Base-by-base conservation (phyloP, 768 basidiomycete species). In the Sporobolomyces roseus region DNA sequence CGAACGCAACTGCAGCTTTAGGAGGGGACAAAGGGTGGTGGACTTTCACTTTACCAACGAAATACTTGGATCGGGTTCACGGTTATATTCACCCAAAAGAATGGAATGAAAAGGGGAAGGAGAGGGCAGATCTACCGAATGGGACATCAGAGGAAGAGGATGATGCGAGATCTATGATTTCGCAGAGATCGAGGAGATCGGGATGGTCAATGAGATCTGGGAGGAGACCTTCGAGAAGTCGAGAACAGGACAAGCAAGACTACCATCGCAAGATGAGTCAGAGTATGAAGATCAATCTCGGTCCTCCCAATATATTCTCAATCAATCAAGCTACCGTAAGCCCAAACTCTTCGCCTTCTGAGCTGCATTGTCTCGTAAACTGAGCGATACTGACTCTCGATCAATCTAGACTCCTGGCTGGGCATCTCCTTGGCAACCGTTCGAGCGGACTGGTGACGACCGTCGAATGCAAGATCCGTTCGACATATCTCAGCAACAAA, bases 361-460 rank as follows among this genome's bases (percentile, higher is more conserved):
- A 41, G 10, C 38, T 41, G 10, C 10, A 41, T 9, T 9, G 38
- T 9, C 17, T 41, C 38, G 38, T 9, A 17, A 9, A 9, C 17
- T 41, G 38, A 41, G 10, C 17, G 38, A 41, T 17, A 41, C 17
- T 41, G 38, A 41, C 9, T 41, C 21, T 55, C 54, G 54, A 25
- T 12, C 52, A 25, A 19, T 13, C 14, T 53, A 73, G 61, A 76
- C 71, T 2, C 71, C 75, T 5, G 73, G 74, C 25, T 76, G 74
- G 75, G 67, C 66, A 1, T 61, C 66, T 3, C 75, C 75, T 4
- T 76, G 73, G 74, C 55, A 55, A 35, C 73, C 75, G 10, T 68
- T 73, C 48, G 65, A 63, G 25, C 66, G 63, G n/a, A 50, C 68
- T 19, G 56, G 51, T 30, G 36, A 56, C 6, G 38, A 53, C 29